phyloP scores from a whole-genome alignment of 2,329 filamentous ascomycete species.

The Cladosporium oxysporum region DNA sequence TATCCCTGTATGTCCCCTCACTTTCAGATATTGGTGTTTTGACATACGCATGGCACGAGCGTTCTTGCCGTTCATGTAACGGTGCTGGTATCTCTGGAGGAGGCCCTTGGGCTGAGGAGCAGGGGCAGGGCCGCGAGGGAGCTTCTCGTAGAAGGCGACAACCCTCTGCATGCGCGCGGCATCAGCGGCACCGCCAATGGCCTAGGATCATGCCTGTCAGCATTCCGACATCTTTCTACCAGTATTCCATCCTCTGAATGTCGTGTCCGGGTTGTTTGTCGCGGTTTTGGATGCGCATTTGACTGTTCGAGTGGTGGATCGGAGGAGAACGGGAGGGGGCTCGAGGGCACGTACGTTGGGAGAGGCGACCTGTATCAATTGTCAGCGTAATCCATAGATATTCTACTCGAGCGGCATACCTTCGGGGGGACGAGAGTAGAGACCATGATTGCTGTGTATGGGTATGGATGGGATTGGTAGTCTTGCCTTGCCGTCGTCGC shows the following conservation, averaged over 20 bases:
- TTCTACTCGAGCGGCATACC: constrained; percentile 57
- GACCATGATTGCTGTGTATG: constrained; percentile 37
- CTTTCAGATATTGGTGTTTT: neutral
- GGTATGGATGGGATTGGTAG: constrained; percentile 13
- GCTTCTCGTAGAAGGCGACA: constrained; percentile 98
- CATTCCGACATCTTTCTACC: constrained; percentile 4
- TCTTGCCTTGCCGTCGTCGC: constrained; percentile 17
- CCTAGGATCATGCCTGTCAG: constrained; percentile 57
- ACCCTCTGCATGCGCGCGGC: constrained; percentile 97
- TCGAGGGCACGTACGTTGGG: constrained; percentile 67
- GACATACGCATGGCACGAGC: constrained; percentile 81
- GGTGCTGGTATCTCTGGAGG: constrained; percentile 79
- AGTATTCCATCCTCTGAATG: neutral
- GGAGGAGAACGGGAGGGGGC: constrained; percentile 20
- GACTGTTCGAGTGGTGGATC: constrained; percentile 8
- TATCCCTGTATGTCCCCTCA: constrained; percentile 13
- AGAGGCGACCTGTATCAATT: constrained; percentile 67
- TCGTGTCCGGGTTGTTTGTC: neutral
- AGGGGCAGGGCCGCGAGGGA: constrained; percentile 88
- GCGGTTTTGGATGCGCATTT: constrained; percentile 3
- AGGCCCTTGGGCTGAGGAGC: constrained; percentile 79
- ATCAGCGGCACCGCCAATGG: constrained; percentile 91
- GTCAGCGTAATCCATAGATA: constrained; percentile 44
- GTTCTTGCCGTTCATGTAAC: constrained; percentile 89
- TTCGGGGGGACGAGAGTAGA: constrained; percentile 99